phyloP scores from a whole-genome alignment of 129 eudicot species.

The Escallonia rubra region DNA sequence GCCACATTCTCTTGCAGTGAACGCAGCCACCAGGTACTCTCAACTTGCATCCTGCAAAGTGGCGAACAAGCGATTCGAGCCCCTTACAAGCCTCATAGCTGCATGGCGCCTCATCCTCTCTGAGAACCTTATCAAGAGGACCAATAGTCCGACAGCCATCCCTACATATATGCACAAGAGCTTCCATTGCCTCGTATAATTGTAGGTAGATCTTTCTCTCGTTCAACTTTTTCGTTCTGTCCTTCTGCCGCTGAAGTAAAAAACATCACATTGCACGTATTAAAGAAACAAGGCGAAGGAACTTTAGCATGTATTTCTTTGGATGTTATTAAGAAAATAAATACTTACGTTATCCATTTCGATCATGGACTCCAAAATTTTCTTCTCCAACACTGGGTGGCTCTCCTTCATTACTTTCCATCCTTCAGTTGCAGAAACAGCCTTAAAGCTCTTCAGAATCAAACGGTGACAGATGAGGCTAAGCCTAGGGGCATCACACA shows the following conservation, averaged over 20 bases:
- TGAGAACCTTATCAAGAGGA: conserved; percentile 53
- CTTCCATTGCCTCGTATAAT: conserved; percentile 95
- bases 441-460: conserved; percentile 55
- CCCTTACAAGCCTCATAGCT: conserved; percentile 73
- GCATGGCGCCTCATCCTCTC: conserved; percentile 62
- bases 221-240: conserved; percentile 39
- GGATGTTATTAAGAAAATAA: background rate
- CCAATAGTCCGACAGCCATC: conserved; percentile 90
- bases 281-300: conserved; percentile 1
- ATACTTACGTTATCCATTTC: conserved; percentile 58
- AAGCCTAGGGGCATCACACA: conserved; percentile 92
- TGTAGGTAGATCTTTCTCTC: conserved; percentile 63
- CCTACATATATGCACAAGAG: conserved; percentile 84
- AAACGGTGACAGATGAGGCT: conserved; percentile 71
- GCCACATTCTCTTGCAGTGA: conserved; percentile 99
- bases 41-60: conserved; percentile 75
- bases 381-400: conserved; percentile 77
- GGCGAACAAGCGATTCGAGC: conserved; percentile 76
- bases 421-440: conserved; percentile 57
- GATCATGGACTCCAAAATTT: conserved; percentile 34
- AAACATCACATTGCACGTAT: background rate
- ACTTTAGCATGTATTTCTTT: too few species aligned
- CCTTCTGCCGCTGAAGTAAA: conserved; percentile 44
- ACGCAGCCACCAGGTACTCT: conserved; percentile 85
- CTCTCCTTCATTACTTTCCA: conserved; percentile 86